Conservation (phyloP, 495 filamentous ascomycete species). For the Elasticomyces elasticus region DNA sequence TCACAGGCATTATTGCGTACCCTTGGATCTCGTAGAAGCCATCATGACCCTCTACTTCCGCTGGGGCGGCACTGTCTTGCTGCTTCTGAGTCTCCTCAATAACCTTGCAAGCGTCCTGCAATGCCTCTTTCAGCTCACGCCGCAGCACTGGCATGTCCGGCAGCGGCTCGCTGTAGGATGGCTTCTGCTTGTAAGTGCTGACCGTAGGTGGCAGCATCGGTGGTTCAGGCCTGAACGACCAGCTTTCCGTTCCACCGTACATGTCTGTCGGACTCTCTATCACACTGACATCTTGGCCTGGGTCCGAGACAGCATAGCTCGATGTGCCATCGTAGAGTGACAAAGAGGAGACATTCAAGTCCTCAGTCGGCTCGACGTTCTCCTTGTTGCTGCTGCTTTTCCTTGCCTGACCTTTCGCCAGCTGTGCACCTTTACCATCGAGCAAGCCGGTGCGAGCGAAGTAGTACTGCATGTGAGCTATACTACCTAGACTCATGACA, state of each 20-base stretch:
- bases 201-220: slow-evolving; percentile 89
- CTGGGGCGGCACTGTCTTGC: neutral
- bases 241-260: slow-evolving; percentile 39
- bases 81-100: slow-evolving; percentile 38
- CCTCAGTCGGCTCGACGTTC: slow-evolving; percentile 17
- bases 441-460: slow-evolving; percentile 89
- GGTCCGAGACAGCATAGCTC: slow-evolving; percentile 14
- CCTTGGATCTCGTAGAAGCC: slow-evolving; percentile 84
- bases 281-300: slow-evolving; percentile 29
- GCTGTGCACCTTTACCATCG: slow-evolving; percentile 83
- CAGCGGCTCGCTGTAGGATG: slow-evolving; percentile 75
- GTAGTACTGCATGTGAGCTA: slow-evolving; percentile 95
- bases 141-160: slow-evolving; percentile 71
- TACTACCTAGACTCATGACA: slow-evolving; percentile 90
- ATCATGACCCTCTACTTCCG: slow-evolving; percentile 34
- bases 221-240: slow-evolving; percentile 50
- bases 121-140: slow-evolving; percentile 56
- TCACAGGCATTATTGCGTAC: no score
- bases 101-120: slow-evolving; percentile 55
- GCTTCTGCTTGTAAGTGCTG: slow-evolving; percentile 86
- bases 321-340: slow-evolving; percentile 14
- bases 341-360: slow-evolving; percentile 7
- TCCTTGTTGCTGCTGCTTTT: slow-evolving; percentile 25
- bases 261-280: slow-evolving; percentile 52
- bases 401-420: slow-evolving; percentile 58